These are phyloP conservation scores for Ganoderma lucidum DNA, from an alignment of 1,284 basidiomycete genomes.

Conservation along the genomic window DNA sequence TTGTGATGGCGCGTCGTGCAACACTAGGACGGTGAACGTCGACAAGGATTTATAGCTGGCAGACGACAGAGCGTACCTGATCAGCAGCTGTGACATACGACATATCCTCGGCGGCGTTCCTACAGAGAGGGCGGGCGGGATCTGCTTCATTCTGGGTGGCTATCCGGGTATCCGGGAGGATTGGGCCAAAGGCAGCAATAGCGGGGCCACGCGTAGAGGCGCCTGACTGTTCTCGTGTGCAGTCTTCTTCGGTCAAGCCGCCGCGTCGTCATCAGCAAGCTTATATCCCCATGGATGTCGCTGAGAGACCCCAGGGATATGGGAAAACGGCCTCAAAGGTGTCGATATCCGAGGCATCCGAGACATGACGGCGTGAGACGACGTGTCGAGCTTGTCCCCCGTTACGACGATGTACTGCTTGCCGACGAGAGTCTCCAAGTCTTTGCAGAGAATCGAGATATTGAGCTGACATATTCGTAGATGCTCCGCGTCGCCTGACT, in stretches of 20 bases:
- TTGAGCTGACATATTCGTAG: no score
- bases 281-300: no score
- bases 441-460: no score
- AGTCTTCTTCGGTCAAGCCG: not conserved
- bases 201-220: conserved; percentile 9
- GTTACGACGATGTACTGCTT: no score
- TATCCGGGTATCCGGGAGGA: conserved; percentile 1
- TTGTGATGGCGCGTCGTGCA: not conserved
- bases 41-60: conserved; percentile 11
- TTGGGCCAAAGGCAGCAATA: not conserved
- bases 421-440: no score
- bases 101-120: not conserved
- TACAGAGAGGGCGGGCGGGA: conserved; percentile 14
- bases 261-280: not conserved
- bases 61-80: not conserved
- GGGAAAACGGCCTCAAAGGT: no score
- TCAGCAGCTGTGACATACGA: not conserved
- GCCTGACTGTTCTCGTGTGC: conserved; percentile 17
- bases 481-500: no score
- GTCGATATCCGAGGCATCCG: no score
- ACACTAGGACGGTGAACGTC: not conserved
- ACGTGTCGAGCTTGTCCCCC: no score
- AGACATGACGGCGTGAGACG: no score
- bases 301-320: no score
- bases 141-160: not conserved